Evolutionary conservation across 805 yeast species (phyloP).

Genomic region (Teunomyces stri): DNA sequence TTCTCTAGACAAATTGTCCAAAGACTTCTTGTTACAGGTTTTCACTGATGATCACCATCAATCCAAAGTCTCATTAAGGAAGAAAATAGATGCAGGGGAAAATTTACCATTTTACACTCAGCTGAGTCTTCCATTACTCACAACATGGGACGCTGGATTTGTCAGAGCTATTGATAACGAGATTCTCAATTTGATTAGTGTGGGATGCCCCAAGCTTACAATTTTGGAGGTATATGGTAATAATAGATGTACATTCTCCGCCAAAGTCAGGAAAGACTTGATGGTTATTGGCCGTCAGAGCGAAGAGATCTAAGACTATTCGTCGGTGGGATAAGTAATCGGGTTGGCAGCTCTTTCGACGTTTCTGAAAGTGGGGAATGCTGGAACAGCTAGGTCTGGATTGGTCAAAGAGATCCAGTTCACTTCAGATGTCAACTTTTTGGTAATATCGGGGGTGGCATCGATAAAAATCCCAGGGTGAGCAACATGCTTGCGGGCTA

Average conservation of each 20-base stretch:
- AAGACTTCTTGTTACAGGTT: conserved; percentile 46
- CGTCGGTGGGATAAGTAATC: conserved; percentile 36
- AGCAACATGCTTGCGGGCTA: conserved; percentile 21
- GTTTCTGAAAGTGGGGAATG: conserved; percentile 58
- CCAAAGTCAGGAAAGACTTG: conserved; percentile 51
- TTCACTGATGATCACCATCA: conserved; percentile 36
- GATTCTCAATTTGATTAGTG: conserved; percentile 54
- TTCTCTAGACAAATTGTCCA: conserved; percentile 60
- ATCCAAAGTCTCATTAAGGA: conserved; percentile 19
- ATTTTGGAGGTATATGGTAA: conserved; percentile 80
- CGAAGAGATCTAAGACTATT: conserved; percentile 5
- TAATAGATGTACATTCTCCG: conserved; percentile 60
- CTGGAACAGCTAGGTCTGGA: conserved; percentile 20
- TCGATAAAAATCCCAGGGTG: conserved; percentile 38
- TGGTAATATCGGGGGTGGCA: conserved; percentile 34
- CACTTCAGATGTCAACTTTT: conserved; percentile 18
- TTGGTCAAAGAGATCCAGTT: conserved; percentile 21
- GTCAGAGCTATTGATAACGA: conserved; percentile 73
- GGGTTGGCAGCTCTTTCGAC: conserved; percentile 60
- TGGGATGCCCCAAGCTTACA: conserved; percentile 58
- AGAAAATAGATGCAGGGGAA: conserved; percentile 13
- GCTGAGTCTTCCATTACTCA: conserved; percentile 52
- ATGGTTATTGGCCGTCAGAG: conserved; percentile 74
- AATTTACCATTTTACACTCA: conserved; percentile 15
- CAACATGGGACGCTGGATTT: conserved; percentile 75